phyloP scores from a whole-genome alignment of 1,139 yeast species.

The Pichia norvegensis region DNA sequence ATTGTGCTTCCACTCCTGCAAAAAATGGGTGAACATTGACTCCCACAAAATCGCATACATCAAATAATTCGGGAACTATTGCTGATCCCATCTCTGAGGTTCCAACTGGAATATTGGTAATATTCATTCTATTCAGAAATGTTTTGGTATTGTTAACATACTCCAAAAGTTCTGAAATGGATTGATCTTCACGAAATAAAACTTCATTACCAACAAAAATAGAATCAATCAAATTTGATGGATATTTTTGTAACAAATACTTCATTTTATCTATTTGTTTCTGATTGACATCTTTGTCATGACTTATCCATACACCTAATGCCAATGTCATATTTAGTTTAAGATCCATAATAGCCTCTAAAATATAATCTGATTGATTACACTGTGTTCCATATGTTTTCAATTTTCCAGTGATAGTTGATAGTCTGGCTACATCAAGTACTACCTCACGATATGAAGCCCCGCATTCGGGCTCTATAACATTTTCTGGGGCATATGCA shows the following conservation, averaged over 20 bases:
- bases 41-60: constrained; percentile 48
- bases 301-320: constrained; percentile 59
- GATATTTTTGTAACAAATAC: constrained; percentile 36
- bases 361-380: constrained; percentile 43
- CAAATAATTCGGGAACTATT: constrained; percentile 32
- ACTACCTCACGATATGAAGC: constrained; percentile 40
- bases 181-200: constrained; percentile 45
- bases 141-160: constrained; percentile 39
- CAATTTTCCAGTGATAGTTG: constrained; percentile 50
- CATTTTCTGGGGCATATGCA: constrained; percentile 51
- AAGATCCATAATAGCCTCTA: constrained; percentile 46
- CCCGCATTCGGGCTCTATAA: constrained; percentile 48
- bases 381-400: constrained; percentile 62
- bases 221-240: constrained; percentile 41
- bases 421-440: constrained; percentile 47
- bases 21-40: constrained; percentile 66
- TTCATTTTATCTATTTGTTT: constrained; percentile 41
- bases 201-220: constrained; percentile 60
- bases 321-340: constrained; percentile 50
- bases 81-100: constrained; percentile 49
- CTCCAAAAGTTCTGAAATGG: constrained; percentile 32
- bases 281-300: constrained; percentile 34
- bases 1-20: constrained; percentile 46
- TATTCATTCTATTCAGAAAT: constrained; percentile 32
- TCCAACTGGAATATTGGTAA: constrained; percentile 41